These are phyloP conservation scores for Cladorrhinum sp. DNA, from an alignment of 2,329 filamentous ascomycete genomes.

Conservation along the genomic window DNA sequence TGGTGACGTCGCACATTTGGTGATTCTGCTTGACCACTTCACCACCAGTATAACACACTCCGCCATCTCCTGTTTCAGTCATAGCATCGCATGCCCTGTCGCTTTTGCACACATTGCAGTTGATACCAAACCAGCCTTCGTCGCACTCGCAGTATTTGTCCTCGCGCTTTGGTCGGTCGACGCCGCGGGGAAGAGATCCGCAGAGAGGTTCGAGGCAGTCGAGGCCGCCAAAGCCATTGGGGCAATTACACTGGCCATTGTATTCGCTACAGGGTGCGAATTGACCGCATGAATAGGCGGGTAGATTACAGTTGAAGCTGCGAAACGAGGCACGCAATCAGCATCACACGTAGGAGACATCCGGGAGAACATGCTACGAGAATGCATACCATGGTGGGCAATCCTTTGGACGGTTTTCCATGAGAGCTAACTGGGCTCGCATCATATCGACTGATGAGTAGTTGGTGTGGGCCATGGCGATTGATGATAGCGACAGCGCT, in stretches of 20 bases:
- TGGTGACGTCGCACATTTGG: conserved; percentile 97
- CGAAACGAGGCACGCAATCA: conserved; percentile 21
- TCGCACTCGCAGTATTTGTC: conserved; percentile 77
- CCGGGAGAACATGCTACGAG: conserved; percentile 48
- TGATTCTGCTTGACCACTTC: conserved; percentile 91
- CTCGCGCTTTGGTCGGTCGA: conserved; percentile 71
- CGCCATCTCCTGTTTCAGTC: conserved; percentile 77
- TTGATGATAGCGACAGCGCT: conserved; percentile 41
- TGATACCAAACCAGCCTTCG: conserved; percentile 93
- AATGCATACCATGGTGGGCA: conserved; percentile 69
- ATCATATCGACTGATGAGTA: conserved; percentile 60
- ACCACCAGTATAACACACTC: conserved; percentile 88
- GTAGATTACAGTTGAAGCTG: conserved; percentile 97
- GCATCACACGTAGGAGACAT: conserved; percentile 3
- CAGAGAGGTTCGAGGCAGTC: conserved; percentile 90
- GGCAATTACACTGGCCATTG: conserved; percentile 90
- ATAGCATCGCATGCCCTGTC: conserved; percentile 82
- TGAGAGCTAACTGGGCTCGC: conserved; percentile 64
- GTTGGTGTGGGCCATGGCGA: conserved; percentile 44
- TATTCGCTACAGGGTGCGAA: conserved; percentile 84
- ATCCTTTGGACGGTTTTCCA: conserved; percentile 69
- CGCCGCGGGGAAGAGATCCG: conserved; percentile 78
- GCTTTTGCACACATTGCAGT: conserved; percentile 91
- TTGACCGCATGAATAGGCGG: conserved; percentile 86
- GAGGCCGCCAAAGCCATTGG: conserved; percentile 87